Conservation (phyloP, 2,329 filamentous ascomycete species). For the Orbilia quercus region DNA sequence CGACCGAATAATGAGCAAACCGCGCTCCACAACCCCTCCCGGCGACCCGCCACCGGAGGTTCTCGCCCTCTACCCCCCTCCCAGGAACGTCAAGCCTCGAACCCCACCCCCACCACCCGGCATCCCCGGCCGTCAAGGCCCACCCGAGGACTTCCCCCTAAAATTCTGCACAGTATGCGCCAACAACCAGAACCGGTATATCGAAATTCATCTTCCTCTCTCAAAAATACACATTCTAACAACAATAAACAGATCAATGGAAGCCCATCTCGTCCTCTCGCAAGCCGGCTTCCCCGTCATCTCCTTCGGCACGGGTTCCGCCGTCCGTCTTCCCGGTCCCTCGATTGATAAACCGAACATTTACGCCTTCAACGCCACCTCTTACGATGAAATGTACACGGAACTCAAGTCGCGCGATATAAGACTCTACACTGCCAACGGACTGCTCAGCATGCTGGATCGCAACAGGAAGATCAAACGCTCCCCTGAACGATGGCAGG, state of each 20-base stretch:
- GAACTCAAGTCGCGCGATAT: slow-evolving; percentile 88
- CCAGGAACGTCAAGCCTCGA: slow-evolving; percentile 30
- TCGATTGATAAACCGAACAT: slow-evolving; percentile 94
- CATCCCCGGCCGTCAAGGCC: slow-evolving; percentile 60
- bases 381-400: slow-evolving; percentile 92
- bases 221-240: neutral
- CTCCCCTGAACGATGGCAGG: slow-evolving; percentile 96
- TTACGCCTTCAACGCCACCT: slow-evolving; percentile 97
- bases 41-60: slow-evolving; percentile 49
- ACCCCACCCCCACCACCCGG: slow-evolving; percentile 48
- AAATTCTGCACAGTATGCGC: slow-evolving; percentile 99
- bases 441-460: slow-evolving; percentile 93
- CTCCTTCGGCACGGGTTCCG: slow-evolving; percentile 94
- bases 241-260: slow-evolving; percentile 78
- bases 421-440: slow-evolving; percentile 88
- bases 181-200: slow-evolving; percentile 92
- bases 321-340: slow-evolving; percentile 91
- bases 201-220: neutral
- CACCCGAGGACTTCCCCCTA: slow-evolving; percentile 67
- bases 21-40: slow-evolving; percentile 45
- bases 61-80: slow-evolving; percentile 47
- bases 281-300: slow-evolving; percentile 92
- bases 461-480: slow-evolving; percentile 92
- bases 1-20: slow-evolving; percentile 35
- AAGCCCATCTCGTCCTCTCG: slow-evolving; percentile 93